Conservation (phyloP, 139 green algal genomes). For the Raphidocelis subcapitata region DNA sequence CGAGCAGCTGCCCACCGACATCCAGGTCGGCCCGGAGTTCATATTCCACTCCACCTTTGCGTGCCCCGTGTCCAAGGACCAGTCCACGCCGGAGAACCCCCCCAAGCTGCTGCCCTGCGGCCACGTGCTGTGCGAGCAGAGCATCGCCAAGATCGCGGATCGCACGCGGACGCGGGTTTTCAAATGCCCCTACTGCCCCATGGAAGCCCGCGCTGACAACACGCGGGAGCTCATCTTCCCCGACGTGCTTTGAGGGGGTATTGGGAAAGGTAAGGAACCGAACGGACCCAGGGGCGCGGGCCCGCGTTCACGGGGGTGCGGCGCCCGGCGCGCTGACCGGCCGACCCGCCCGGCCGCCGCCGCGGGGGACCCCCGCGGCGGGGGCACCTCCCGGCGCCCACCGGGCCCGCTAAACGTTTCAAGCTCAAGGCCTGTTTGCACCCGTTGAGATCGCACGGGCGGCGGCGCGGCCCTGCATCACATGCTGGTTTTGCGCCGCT, state of each 20-base stretch:
- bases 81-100: slow-evolving; percentile 79
- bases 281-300: no score
- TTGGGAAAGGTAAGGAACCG: no score
- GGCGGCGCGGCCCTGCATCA: no score
- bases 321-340: no score
- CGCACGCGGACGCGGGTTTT: slow-evolving; percentile 72
- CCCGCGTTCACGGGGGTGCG: no score
- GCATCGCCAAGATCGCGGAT: slow-evolving; percentile 72
- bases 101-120: slow-evolving; percentile 93
- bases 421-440: no score
- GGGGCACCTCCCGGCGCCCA: no score
- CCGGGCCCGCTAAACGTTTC: no score
- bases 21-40: slow-evolving; percentile 88
- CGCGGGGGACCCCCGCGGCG: no score
- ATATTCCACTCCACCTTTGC: slow-evolving; percentile 92
- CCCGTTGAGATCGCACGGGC: no score
- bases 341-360: no score
- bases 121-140: slow-evolving; percentile 87
- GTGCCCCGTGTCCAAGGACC: slow-evolving; percentile 89
- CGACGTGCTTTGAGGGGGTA: slow-evolving; percentile 35
- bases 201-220: slow-evolving; percentile 66
- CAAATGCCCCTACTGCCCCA: slow-evolving; percentile 97
- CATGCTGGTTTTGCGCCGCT: no score
- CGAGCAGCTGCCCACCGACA: slow-evolving; percentile 87
- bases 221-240: slow-evolving; percentile 73